These are phyloP conservation scores for Neurospora sp. DNA, from an alignment of 495 filamentous ascomycete genomes.

Conservation along the genomic window DNA sequence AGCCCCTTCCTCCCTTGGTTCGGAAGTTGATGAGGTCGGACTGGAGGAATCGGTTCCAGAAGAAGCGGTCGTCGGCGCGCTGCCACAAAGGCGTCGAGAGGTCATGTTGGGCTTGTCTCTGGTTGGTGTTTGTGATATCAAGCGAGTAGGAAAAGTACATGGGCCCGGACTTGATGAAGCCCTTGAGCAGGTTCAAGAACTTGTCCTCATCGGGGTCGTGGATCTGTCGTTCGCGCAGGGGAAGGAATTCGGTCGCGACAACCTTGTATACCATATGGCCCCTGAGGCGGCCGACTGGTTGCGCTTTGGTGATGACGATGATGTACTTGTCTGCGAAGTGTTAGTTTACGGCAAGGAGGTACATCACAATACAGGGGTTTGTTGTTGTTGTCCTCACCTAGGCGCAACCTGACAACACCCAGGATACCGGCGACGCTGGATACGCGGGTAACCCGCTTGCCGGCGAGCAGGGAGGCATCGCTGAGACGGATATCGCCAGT, in stretches of 20 bases:
- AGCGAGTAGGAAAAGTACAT: constrained; percentile 98
- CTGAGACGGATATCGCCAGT: constrained; percentile 84
- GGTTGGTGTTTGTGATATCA: constrained; percentile 90
- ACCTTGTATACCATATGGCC: constrained; percentile 93
- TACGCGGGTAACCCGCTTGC: constrained; percentile 65
- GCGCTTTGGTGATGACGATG: constrained; percentile 88
- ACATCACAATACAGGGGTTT: neutral
- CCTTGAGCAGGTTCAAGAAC: constrained; percentile 70
- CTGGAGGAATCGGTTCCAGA: constrained; percentile 93
- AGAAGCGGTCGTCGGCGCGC: constrained; percentile 91
- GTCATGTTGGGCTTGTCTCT: constrained; percentile 73
- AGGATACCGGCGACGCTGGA: constrained; percentile 86
- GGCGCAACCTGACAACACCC: constrained; percentile 78
- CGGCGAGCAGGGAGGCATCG: constrained; percentile 61
- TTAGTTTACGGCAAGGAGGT: constrained; percentile 6
- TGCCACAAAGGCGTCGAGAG: constrained; percentile 70
- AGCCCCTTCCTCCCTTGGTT: constrained; percentile 36
- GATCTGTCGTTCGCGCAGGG: constrained; percentile 82
- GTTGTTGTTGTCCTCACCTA: constrained; percentile 49
- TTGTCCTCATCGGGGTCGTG: constrained; percentile 89
- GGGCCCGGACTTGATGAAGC: constrained; percentile 66
- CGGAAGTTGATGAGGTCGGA: constrained; percentile 86
- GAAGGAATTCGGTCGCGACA: constrained; percentile 82
- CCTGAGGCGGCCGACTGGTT: constrained; percentile 79
- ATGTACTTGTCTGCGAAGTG: constrained; percentile 76